Evolutionary conservation across 164 flowering plant species (phyloP), one percentile per base, ranked within the genome.

Genomic region (Berberis vulgaris): DNA sequence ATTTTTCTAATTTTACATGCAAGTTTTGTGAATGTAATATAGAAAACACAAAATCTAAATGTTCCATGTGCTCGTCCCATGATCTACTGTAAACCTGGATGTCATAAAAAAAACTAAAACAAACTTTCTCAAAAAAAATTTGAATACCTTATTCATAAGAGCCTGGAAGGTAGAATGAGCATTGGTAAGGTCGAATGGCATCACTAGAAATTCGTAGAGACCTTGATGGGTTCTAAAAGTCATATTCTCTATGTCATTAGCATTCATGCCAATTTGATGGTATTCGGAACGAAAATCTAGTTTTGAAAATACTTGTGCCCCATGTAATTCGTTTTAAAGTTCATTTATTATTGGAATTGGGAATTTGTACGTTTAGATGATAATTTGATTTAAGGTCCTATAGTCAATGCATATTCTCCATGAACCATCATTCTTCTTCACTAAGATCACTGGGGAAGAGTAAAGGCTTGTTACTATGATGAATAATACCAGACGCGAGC

Each of bases 341-440:
- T 58, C 60, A 58, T 58, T 13, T 0, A 58, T 42, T 11, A 41
- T 41, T 7, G 60, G 45, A 7, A 58, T 58, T 3, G 42, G 45
- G 42, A 58, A 58, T 6, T 58, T 58, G 11, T 8, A n/a, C n/a
- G n/a, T 45, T 45, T 58, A 41, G 45, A 58, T 58, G 4, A n/a
- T 58, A 10, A 58, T 42, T 5, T 3, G 8, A 42, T 58, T 58
- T 2, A 58, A 13, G 42, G 46, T 45, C 6, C 60, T 7, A 13
- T 58, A 58, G 13, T 58, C 60, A 3, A 58, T 45, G 42, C 45
- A 58, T 45, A 58, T 41, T 8, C 60, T 12, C 60, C 60, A 58
- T 4, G 60, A 58, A 6, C 13, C 60, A 7, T 58, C 60, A 39
- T 58, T 44, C 43, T 58, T 58, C 12, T 58, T 58, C 8, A 41